These are phyloP conservation scores for Aspergillus heteromorphus DNA, from an alignment of 495 filamentous ascomycete species.

Conservation along the genomic window DNA sequence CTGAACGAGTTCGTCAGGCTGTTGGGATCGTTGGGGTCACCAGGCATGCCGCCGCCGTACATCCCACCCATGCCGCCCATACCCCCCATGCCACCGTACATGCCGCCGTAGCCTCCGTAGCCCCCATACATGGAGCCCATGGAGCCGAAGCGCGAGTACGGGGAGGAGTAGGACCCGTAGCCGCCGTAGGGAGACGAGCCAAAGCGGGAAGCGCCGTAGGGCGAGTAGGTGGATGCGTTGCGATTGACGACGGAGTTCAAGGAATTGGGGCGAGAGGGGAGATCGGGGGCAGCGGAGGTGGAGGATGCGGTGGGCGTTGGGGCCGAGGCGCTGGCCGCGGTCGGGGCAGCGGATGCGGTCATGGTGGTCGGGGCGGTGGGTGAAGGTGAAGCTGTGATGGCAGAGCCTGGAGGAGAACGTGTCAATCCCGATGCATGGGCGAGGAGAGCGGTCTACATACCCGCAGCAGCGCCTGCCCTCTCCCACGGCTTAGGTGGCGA, in stretches of 20 bases:
- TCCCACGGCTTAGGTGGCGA: constrained; percentile 98
- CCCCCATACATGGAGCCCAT: constrained; percentile 52
- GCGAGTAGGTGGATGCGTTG: constrained; percentile 77
- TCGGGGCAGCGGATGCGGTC: constrained; percentile 25
- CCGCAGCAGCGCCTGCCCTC: constrained; percentile 60
- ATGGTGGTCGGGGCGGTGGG: constrained; percentile 36
- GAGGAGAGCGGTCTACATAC: constrained; percentile 23
- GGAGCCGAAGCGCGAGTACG: constrained; percentile 62
- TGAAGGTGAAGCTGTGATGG: constrained; percentile 33
- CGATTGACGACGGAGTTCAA: constrained; percentile 73
- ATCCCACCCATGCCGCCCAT: constrained; percentile 45
- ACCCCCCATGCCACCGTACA: constrained; percentile 51
- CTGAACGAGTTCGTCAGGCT: constrained; percentile 87
- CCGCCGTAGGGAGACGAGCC: constrained; percentile 49
- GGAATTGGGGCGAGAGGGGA: constrained; percentile 73
- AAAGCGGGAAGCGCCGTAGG: constrained; percentile 61
- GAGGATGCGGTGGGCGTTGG: constrained; percentile 40
- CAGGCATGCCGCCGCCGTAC: constrained; percentile 44
- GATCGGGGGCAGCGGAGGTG: constrained; percentile 55
- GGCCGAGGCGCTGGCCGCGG: constrained; percentile 30
- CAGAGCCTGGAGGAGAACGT: constrained; percentile 26
- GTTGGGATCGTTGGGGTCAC: constrained; percentile 84
- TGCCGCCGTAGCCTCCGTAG: constrained; percentile 50
- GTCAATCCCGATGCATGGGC: constrained; percentile 1
- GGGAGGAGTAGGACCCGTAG: constrained; percentile 51